These are phyloP conservation scores for Venturia pyrina DNA, from an alignment of 2,329 filamentous ascomycete species.

Conservation along the genomic window DNA sequence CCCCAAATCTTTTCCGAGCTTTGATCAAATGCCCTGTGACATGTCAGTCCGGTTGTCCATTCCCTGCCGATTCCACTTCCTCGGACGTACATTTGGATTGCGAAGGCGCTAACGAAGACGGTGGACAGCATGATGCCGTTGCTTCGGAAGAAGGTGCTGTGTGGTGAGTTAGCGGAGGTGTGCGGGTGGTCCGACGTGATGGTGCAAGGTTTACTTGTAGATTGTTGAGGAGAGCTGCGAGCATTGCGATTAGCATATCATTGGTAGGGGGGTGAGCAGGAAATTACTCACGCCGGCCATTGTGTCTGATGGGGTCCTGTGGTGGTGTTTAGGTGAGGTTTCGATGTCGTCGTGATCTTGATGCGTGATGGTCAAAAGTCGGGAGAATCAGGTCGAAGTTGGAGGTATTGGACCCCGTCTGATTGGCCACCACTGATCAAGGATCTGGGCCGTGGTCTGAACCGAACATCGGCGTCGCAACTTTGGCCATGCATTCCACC, in stretches of 20 bases:
- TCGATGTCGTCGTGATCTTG: slow-evolving; percentile 15
- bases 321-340: slow-evolving; percentile 18
- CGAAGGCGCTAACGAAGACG: slow-evolving; percentile 82
- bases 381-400: neutral
- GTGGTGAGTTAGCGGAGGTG: slow-evolving; percentile 23
- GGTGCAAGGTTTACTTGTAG: slow-evolving; percentile 36
- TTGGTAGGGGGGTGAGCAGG: slow-evolving; percentile 14
- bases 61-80: slow-evolving; percentile 11
- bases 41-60: slow-evolving; percentile 14
- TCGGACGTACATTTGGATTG: slow-evolving; percentile 75
- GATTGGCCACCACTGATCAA: neutral
- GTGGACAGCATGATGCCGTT: slow-evolving; percentile 81
- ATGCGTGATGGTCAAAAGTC: slow-evolving; percentile 17
- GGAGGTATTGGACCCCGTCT: neutral
- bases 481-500: neutral
- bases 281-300: slow-evolving; percentile 49
- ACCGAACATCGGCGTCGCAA: neutral
- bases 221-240: slow-evolving; percentile 42
- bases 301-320: slow-evolving; percentile 27
- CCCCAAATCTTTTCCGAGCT: slow-evolving; percentile 84
- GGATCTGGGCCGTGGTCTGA: neutral
- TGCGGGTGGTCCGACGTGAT: slow-evolving; percentile 15
- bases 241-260: slow-evolving; percentile 19
- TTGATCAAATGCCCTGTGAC: slow-evolving; percentile 67
- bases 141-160: slow-evolving; percentile 71